Conservation (phyloP, 176 grass and related monocot species). For the Oryza punctata region DNA sequence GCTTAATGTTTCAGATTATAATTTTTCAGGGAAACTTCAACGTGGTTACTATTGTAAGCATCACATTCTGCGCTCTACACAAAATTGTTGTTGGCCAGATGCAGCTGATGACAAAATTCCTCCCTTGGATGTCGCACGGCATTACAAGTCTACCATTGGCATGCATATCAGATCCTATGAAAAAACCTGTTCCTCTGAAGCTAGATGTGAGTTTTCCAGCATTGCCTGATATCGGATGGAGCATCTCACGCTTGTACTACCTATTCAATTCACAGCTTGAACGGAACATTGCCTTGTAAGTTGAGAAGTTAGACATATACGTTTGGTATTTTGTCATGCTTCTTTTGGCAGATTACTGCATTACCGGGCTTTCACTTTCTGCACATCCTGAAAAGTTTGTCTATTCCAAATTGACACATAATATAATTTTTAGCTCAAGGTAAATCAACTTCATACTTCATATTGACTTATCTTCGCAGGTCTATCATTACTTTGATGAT, state of each 20-base stretch:
- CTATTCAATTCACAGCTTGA: conserved; percentile 94
- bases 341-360: conserved; percentile 29
- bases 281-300: conserved; percentile 96
- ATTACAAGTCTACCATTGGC: conserved; percentile 74
- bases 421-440: conserved; percentile 33
- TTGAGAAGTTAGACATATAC: conserved; percentile 25
- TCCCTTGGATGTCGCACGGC: conserved; percentile 38
- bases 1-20: conserved; percentile 32
- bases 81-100: conserved; percentile 50
- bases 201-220: conserved; percentile 77
- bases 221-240: conserved; percentile 80
- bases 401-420: conserved; percentile 8
- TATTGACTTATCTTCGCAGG: conserved; percentile 51
- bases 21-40: conserved; percentile 64
- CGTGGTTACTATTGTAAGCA: conserved; percentile 44
- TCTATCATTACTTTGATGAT: conserved; percentile 77
- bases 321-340: conserved; percentile 30
- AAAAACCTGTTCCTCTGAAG: conserved; percentile 74
- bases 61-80: conserved; percentile 58
- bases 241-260: conserved; percentile 88
- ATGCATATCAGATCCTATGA: conserved; percentile 75
- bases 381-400: not conserved
- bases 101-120: conserved; percentile 46
- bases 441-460: conserved; percentile 31
- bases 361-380: conserved; percentile 28